Evolutionary conservation across 2,329 filamentous ascomycete genomes (phyloP).

Genomic region (Venturia oleaginea): DNA sequence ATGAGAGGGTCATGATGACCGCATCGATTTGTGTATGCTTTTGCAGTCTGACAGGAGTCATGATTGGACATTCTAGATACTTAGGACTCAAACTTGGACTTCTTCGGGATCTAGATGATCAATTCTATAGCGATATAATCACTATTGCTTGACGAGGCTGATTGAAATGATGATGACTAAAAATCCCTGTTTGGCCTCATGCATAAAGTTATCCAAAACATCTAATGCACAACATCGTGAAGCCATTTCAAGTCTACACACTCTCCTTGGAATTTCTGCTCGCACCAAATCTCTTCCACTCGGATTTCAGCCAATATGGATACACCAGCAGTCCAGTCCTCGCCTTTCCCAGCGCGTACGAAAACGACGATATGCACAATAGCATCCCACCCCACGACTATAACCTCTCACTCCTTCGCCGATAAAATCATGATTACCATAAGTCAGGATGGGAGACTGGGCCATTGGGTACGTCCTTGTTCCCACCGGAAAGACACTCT

Average conservation of each 20-base stretch:
- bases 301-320: not conserved
- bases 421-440: conserved; percentile 90
- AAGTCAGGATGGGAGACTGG: conserved; percentile 72
- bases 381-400: conserved; percentile 52
- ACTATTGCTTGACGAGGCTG: not conserved
- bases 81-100: not conserved
- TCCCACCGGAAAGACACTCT: not conserved
- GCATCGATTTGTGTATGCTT: not conserved
- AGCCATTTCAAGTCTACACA: not conserved
- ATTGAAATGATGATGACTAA: not conserved
- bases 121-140: not conserved
- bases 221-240: not conserved
- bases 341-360: conserved; percentile 60
- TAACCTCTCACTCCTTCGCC: conserved; percentile 63
- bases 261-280: too few relatives aligned
- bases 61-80: not conserved
- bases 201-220: not conserved
- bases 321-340: conserved; percentile 7
- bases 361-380: conserved; percentile 27
- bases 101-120: not conserved
- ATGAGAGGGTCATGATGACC: conserved; percentile 3
- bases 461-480: conserved; percentile 71
- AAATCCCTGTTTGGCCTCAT: not conserved
- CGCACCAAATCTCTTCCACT: not conserved
- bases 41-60: not conserved